A percentile compares a stretch with the other conserved stretches of the same genome.
Evolutionary conservation across 2,329 filamentous ascomycete species (phyloP).

Genomic region (Penicillium glabrum): DNA sequence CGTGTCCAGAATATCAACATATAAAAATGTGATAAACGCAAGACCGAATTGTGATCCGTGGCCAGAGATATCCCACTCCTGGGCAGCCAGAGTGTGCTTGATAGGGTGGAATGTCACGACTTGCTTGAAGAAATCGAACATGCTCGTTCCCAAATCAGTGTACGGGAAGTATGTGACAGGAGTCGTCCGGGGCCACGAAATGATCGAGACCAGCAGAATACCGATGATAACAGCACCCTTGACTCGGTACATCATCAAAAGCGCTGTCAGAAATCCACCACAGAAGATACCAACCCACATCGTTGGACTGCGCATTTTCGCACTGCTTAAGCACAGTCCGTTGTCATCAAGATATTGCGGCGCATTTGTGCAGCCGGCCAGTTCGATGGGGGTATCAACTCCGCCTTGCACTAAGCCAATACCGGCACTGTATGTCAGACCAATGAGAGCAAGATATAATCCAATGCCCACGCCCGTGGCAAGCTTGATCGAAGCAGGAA

Average conservation of each 20-base stretch:
- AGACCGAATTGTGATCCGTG: constrained; percentile 76
- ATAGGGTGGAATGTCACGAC: constrained; percentile 85
- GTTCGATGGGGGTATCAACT: constrained; percentile 66
- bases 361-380: constrained; percentile 67
- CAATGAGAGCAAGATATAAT: constrained; percentile 68
- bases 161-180: constrained; percentile 79
- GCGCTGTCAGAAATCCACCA: constrained; percentile 56
- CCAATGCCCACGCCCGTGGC: constrained; percentile 85
- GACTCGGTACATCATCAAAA: constrained; percentile 81
- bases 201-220: constrained; percentile 79
- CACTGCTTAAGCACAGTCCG: constrained; percentile 61
- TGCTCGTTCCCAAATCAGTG: constrained; percentile 64
- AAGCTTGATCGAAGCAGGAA: constrained; percentile 81
- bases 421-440: constrained; percentile 73
- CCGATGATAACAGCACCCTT: constrained; percentile 84
- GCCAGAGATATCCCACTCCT: constrained; percentile 69
- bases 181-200: constrained; percentile 81
- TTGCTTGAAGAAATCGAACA: constrained; percentile 84
- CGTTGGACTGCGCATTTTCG: constrained; percentile 78
- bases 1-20: constrained; percentile 85
- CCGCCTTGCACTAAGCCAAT: constrained; percentile 75
- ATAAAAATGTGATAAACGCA: constrained; percentile 84
- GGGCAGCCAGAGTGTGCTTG: constrained; percentile 64
- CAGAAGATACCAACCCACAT: constrained; percentile 91
- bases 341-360: constrained; percentile 43